phyloP scores from a whole-genome alignment of 2,329 filamentous ascomycete species.

The Phaeosphaeria sp. region DNA sequence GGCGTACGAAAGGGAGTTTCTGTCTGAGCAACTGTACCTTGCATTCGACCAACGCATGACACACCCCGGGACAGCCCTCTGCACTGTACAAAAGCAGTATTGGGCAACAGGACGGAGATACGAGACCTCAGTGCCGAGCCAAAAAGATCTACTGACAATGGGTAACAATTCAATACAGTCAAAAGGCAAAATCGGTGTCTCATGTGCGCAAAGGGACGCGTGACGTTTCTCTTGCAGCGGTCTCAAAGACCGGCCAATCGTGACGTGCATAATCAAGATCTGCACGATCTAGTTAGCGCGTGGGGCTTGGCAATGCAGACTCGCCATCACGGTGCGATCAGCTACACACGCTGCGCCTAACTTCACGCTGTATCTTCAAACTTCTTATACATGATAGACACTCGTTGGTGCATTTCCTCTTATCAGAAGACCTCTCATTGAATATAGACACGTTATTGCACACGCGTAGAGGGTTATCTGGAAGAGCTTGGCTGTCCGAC shows the following conservation, averaged over 20 bases:
- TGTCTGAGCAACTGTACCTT: background rate
- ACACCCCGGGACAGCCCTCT: too few relatives aligned
- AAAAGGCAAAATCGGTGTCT: background rate
- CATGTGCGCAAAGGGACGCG: background rate
- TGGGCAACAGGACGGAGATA: too few relatives aligned
- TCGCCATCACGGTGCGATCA: slow-evolving; percentile 22
- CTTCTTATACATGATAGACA: slow-evolving; percentile 6
- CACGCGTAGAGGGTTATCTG: background rate
- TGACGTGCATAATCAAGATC: slow-evolving; percentile 9
- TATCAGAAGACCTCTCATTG: background rate
- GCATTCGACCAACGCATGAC: background rate
- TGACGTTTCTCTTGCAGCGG: background rate
- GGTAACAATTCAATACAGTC: too few relatives aligned
- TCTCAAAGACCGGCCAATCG: slow-evolving; percentile 3
- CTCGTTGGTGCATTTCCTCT: slow-evolving; percentile 4
- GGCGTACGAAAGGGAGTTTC: slow-evolving; percentile 16
- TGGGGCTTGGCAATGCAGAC: background rate
- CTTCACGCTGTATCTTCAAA: slow-evolving; percentile 9
- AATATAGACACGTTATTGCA: background rate
- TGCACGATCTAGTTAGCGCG: slow-evolving; percentile 1
- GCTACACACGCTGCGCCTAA: slow-evolving; percentile 11
- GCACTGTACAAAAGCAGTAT: too few relatives aligned
- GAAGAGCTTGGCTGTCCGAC: slow-evolving; percentile 17
- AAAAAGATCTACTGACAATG: too few relatives aligned
- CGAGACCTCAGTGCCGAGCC: too few relatives aligned